Evolutionary conservation across 208 protist species (phyloP).

Genomic region (Sergeia podlipaevii): DNA sequence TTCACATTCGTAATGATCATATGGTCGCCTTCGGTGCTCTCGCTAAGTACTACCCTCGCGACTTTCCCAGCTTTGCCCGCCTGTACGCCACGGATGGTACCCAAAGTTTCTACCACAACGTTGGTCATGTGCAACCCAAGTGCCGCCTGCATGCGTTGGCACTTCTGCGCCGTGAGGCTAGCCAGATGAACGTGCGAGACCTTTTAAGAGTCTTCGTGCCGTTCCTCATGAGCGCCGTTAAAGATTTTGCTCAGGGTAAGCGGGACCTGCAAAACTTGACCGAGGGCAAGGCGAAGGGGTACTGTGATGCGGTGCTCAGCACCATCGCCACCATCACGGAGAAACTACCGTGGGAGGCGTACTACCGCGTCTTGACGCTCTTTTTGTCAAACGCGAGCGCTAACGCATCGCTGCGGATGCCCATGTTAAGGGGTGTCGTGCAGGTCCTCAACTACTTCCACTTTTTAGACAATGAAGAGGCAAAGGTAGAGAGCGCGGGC

Average conservation of each 20-base stretch:
- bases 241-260: slow-evolving; percentile 88
- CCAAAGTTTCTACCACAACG: slow-evolving; percentile 82
- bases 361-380: slow-evolving; percentile 82
- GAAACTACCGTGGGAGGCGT: slow-evolving; percentile 83
- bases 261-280: slow-evolving; percentile 72
- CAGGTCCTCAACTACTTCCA: slow-evolving; percentile 84
- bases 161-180: slow-evolving; percentile 45
- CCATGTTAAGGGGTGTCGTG: slow-evolving; percentile 85
- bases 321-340: slow-evolving; percentile 66
- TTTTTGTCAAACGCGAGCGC: slow-evolving; percentile 71
- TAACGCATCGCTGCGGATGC: slow-evolving; percentile 57
- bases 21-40: slow-evolving; percentile 70
- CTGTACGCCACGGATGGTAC: slow-evolving; percentile 73
- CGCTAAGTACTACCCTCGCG: slow-evolving; percentile 43
- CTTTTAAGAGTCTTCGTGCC: slow-evolving; percentile 85
- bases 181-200: slow-evolving; percentile 64
- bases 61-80: slow-evolving; percentile 69
- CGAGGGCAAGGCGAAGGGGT: slow-evolving; percentile 78
- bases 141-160: slow-evolving; percentile 79
- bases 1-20: slow-evolving; percentile 69
- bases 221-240: slow-evolving; percentile 76
- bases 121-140: slow-evolving; percentile 76
- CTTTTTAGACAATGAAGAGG: slow-evolving; percentile 56
- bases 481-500: slow-evolving; percentile 7
- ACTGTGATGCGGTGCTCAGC: slow-evolving; percentile 73